Percentiles rank a stretch among this genome's conserved stretches.
These are phyloP conservation scores for Striga hermonthica DNA, from an alignment of 305 asterid species.

Conservation along the genomic window DNA sequence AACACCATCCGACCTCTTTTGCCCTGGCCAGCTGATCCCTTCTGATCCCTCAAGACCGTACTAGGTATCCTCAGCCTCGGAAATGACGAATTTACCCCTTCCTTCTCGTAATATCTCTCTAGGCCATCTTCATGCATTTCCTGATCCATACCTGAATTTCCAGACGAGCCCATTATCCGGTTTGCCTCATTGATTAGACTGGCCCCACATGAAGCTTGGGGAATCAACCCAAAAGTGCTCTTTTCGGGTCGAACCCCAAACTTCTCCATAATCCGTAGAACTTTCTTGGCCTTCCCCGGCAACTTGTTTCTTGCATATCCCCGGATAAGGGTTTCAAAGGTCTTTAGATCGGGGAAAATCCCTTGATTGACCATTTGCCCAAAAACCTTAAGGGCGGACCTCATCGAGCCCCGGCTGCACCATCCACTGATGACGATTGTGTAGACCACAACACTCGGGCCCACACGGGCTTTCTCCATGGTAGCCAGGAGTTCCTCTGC, in stretches of 20 bases:
- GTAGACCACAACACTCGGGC: conserved; percentile 78
- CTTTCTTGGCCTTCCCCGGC: conserved; percentile 84
- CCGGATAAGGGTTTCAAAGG: conserved; percentile 92
- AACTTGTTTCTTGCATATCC: conserved; percentile 89
- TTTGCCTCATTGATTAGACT: too few relatives aligned
- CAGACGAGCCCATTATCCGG: too few relatives aligned
- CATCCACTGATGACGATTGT: conserved; percentile 94
- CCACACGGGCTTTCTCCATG: conserved; percentile 52
- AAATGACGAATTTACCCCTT: too few relatives aligned
- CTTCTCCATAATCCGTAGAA: conserved; percentile 59
- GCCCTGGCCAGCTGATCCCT: conserved; percentile 30
- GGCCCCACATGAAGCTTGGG: conserved; percentile 92
- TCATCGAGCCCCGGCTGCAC: conserved; percentile 88
- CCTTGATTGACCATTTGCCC: conserved; percentile 62
- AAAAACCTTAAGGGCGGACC: conserved; percentile 50
- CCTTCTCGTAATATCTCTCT: too few relatives aligned
- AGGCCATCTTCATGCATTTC: too few relatives aligned
- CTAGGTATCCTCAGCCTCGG: conserved; percentile 56
- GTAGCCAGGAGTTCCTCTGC: conserved; percentile 62
- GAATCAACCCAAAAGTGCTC: conserved; percentile 68
- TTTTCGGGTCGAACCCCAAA: conserved; percentile 50
- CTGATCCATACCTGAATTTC: too few relatives aligned
- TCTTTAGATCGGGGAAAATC: conserved; percentile 64
- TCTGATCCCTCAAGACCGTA: conserved; percentile 46
- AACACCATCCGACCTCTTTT: conserved; percentile 46